Conservation (phyloP, 345 rosid species). For the Cardiospermum halicacabum region DNA sequence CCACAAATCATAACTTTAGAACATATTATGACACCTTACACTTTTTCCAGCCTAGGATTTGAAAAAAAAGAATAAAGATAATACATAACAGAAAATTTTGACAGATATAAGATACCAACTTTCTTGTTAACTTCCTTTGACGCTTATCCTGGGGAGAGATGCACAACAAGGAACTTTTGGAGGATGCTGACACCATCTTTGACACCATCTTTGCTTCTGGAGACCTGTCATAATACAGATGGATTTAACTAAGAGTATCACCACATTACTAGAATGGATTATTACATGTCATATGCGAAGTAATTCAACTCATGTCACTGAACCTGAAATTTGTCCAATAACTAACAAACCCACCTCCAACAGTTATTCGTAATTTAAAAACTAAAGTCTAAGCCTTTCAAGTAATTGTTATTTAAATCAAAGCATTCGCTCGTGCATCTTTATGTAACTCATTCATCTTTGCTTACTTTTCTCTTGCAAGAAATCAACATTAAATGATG, state of each 20-base stretch:
- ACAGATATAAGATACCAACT: constrained; percentile 29
- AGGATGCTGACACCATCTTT: constrained; percentile 19
- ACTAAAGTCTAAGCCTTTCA: neutral
- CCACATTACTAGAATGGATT: neutral
- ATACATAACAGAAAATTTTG: too few relatives aligned
- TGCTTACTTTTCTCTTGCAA: neutral
- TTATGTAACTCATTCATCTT: neutral
- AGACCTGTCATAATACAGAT: constrained; percentile 25
- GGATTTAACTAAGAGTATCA: neutral
- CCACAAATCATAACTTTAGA: neutral
- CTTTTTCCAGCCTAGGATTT: neutral
- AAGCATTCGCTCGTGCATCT: neutral
- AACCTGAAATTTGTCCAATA: neutral
- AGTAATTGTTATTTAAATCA: neutral
- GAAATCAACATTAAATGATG: neutral
- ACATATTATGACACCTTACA: neutral
- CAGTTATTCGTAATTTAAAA: neutral
- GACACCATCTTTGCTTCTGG: constrained; percentile 23
- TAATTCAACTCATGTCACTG: neutral
- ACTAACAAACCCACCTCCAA: neutral
- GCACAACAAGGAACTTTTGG: constrained; percentile 17
- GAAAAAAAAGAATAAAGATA: neutral
- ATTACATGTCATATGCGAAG: neutral
- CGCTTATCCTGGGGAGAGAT: constrained; percentile 22
- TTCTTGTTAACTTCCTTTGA: constrained; percentile 40